Percentiles rank a stretch among this genome's conserved stretches.
Evolutionary conservation across 2,329 filamentous ascomycete genomes (phyloP).

Genomic region (Cryphonectria carpinicola): DNA sequence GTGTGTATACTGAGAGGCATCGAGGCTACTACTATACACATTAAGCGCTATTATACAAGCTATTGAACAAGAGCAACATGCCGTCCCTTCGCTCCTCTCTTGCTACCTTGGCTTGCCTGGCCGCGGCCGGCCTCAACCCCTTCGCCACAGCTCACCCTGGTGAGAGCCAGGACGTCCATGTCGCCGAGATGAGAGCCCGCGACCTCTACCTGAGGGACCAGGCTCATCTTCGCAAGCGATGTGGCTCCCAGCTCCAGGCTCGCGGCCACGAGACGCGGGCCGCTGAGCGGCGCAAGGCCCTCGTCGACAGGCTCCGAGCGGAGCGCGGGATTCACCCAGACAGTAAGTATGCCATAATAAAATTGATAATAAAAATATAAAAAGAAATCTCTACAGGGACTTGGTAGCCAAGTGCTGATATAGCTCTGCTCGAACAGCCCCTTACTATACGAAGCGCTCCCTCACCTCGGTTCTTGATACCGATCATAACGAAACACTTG

Average conservation of each 20-base stretch:
- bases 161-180: conserved; percentile 5
- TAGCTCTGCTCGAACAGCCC: not conserved
- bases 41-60: not conserved
- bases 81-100: conserved; percentile 2
- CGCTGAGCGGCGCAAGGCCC: conserved; percentile 8
- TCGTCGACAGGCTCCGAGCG: conserved; percentile 14
- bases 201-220: conserved; percentile 12
- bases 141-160: conserved; percentile 7
- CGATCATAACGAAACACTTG: conserved; percentile 14
- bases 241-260: conserved; percentile 9
- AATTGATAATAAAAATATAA: too few relatives aligned
- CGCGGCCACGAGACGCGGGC: conserved; percentile 12
- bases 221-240: conserved; percentile 13
- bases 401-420: not conserved
- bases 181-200: not conserved
- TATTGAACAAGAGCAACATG: not conserved
- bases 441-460: conserved; percentile 2
- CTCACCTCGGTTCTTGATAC: conserved; percentile 15
- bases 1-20: not conserved
- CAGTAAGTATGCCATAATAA: not conserved
- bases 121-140: not conserved
- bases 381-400: too few relatives aligned
- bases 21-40: not conserved
- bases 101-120: conserved; percentile 1
- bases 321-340: conserved; percentile 10